Percentiles rank a stretch among this genome's conserved stretches.
Conservation (phyloP, 2,329 filamentous ascomycete genomes). For the Exophiala bonariae region DNA sequence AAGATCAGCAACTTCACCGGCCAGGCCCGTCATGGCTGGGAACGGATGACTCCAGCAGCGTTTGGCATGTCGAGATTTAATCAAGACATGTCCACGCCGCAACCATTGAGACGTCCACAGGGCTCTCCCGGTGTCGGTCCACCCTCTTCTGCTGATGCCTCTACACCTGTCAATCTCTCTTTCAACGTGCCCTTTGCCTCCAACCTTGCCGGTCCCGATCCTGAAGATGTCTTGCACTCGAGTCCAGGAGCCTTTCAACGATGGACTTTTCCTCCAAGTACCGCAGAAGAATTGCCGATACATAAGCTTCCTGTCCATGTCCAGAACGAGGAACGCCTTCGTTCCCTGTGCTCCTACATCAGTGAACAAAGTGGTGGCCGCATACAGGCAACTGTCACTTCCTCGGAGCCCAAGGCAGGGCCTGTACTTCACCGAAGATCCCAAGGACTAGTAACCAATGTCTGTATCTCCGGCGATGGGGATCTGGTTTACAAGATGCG, state of each 20-base stretch:
- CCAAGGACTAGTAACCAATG: conserved; percentile 73
- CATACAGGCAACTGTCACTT: conserved; percentile 80
- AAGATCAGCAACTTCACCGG: conserved; percentile 69
- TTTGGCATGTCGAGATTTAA: conserved; percentile 64
- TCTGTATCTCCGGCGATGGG: conserved; percentile 83
- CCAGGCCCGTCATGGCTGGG: conserved; percentile 66
- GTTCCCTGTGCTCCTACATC: conserved; percentile 78
- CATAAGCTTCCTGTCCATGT: conserved; percentile 90
- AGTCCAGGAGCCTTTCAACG: conserved; percentile 82
- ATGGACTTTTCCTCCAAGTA: conserved; percentile 91
- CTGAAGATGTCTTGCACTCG: conserved; percentile 91
- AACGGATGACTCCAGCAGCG: conserved; percentile 64
- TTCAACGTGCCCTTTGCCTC: conserved; percentile 98
- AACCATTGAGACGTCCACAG: conserved; percentile 58
- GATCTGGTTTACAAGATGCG: conserved; percentile 88
- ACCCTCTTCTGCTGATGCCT: conserved; percentile 70
- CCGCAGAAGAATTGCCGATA: conserved; percentile 78
- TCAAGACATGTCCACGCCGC: conserved; percentile 52
- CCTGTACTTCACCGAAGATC: conserved; percentile 47
- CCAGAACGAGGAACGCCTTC: conserved; percentile 78
- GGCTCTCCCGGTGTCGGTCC: conserved; percentile 54
- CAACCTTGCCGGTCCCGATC: conserved; percentile 86
- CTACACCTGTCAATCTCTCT: conserved; percentile 76
- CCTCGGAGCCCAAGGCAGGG: conserved; percentile 72
- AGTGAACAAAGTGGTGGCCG: conserved; percentile 67